A percentile compares a stretch with the other conserved stretches of the same genome.
These are phyloP conservation scores for Colletotrichum endophyticum DNA, from an alignment of 2,329 filamentous ascomycete genomes.

Conservation along the genomic window DNA sequence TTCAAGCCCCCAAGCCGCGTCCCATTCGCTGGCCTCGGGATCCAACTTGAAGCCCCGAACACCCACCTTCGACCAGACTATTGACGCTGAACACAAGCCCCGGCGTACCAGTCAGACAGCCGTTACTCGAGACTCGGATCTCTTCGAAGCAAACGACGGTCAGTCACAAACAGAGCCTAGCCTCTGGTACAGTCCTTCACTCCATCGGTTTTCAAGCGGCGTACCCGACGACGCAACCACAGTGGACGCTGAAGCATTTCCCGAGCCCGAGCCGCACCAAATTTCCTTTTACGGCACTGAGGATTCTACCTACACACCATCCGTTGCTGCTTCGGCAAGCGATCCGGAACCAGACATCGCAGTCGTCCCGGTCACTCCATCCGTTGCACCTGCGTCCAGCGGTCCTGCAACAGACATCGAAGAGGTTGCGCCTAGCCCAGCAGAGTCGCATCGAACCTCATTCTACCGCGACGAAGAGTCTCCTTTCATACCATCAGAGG, in stretches of 20 bases:
- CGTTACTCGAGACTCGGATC: background rate
- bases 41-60: background rate
- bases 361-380: background rate
- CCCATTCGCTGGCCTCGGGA: background rate
- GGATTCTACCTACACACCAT: background rate
- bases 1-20: background rate
- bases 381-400: background rate
- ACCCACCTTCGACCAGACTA: background rate
- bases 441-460: background rate
- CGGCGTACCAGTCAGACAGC: background rate
- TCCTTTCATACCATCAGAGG: background rate
- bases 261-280: background rate
- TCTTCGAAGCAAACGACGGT: background rate
- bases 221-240: background rate
- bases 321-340: background rate
- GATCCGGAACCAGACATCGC: background rate
- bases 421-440: background rate
- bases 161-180: background rate
- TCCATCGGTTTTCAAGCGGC: background rate
- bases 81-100: background rate
- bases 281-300: background rate
- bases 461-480: background rate
- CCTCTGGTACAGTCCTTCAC: background rate
- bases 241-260: background rate
- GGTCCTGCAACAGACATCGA: background rate